Evolutionary conservation across 2,329 filamentous ascomycete genomes (phyloP).

Genomic region (Arthrobotrys musiformis): DNA sequence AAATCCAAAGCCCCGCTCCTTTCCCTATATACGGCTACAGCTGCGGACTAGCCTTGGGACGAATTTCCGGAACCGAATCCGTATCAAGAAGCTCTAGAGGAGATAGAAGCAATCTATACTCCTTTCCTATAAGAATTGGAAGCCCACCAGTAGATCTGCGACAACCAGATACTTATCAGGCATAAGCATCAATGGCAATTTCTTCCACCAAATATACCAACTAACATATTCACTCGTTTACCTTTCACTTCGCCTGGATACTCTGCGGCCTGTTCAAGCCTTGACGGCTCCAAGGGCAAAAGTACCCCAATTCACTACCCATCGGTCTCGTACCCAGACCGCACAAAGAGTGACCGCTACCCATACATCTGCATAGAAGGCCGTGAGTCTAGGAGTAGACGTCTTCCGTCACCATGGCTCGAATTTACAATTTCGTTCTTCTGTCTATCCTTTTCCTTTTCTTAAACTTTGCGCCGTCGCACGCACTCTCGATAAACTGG

Average conservation of each 20-base stretch:
- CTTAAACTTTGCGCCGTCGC: not conserved
- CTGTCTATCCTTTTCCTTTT: constrained; percentile 15
- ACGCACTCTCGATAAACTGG: constrained; percentile 6
- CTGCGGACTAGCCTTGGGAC: not conserved
- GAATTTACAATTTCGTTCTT: not conserved
- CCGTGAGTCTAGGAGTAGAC: not conserved
- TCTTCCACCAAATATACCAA: constrained; percentile 1
- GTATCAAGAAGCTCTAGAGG: constrained; percentile 26
- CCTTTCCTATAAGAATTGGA: constrained; percentile 22
- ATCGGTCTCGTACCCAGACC: no score
- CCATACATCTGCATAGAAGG: not conserved
- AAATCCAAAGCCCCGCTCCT: not conserved
- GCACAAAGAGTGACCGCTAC: no score
- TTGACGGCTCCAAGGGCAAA: not conserved
- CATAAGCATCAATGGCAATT: constrained; percentile 1
- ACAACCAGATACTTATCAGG: constrained; percentile 23
- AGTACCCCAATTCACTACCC: no score
- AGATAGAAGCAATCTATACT: not conserved
- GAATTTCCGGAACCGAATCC: constrained; percentile 28
- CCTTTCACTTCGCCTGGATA: not conserved
- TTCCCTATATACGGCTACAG: constrained; percentile 18
- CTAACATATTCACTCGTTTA: constrained; percentile 32
- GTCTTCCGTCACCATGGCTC: constrained; percentile 3
- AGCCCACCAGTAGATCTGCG: constrained; percentile 22
- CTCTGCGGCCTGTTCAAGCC: not conserved